Percentiles rank a stretch among this genome's conserved stretches.
These are phyloP conservation scores for Friedmanniomyces endolithicus DNA, from an alignment of 495 filamentous ascomycete genomes.

Conservation along the genomic window DNA sequence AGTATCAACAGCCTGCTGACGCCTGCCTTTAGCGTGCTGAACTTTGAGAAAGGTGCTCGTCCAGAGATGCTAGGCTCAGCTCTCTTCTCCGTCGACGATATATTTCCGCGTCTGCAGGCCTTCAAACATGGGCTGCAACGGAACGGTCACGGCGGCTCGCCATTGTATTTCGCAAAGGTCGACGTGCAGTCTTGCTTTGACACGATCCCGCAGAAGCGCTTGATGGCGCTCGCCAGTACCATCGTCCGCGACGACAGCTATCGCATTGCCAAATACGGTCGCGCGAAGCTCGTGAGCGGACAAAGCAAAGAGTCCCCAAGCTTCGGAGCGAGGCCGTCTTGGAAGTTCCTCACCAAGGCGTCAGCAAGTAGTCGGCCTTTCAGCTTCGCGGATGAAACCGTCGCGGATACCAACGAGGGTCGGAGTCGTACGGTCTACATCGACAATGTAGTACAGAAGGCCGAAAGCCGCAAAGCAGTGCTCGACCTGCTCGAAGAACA, in stretches of 20 bases:
- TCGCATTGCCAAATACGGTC: constrained; percentile 57
- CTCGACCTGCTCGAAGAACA: constrained; percentile 62
- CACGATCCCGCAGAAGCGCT: constrained; percentile 69
- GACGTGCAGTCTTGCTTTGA: constrained; percentile 92
- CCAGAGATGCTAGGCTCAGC: constrained; percentile 55
- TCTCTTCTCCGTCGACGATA: constrained; percentile 68
- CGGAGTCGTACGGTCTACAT: constrained; percentile 65
- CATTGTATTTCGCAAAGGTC: constrained; percentile 75
- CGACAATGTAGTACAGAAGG: constrained; percentile 42
- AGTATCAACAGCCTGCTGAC: constrained; percentile 74
- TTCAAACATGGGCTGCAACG: constrained; percentile 45
- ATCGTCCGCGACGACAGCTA: constrained; percentile 58
- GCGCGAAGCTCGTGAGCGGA: constrained; percentile 44
- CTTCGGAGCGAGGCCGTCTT: constrained; percentile 38
- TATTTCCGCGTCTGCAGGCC: constrained; percentile 58
- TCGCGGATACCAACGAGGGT: constrained; percentile 33
- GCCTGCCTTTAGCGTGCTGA: constrained; percentile 65
- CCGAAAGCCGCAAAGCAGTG: constrained; percentile 45
- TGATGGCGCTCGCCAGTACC: constrained; percentile 53
- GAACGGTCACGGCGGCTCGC: constrained; percentile 20
- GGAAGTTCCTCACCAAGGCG: constrained; percentile 53
- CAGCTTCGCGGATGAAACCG: constrained; percentile 44
- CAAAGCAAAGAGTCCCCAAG: constrained; percentile 1
- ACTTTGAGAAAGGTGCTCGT: constrained; percentile 60
- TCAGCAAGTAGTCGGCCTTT: constrained; percentile 38